Evolutionary conservation across 2,329 filamentous ascomycete genomes (phyloP).

Genomic region (Fusarium illudens): DNA sequence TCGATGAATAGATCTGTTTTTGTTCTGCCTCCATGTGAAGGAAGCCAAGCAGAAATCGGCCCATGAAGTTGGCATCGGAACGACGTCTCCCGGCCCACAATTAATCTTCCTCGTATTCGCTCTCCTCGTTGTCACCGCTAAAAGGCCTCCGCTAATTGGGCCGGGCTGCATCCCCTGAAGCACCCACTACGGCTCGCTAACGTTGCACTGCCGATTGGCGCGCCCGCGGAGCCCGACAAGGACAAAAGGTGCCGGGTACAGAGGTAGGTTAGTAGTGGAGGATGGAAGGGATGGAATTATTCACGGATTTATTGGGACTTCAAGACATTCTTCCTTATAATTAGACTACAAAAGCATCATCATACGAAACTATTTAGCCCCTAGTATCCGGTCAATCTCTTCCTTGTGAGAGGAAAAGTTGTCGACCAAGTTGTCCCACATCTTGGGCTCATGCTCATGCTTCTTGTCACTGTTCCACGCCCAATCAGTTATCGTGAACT

Average conservation of each 20-base stretch:
- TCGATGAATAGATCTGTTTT: not conserved
- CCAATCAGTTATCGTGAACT: conserved; percentile 38
- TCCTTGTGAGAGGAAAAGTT: conserved; percentile 36
- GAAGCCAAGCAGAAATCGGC: conserved; percentile 18
- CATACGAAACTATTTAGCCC: not conserved
- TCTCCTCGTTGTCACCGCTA: not conserved
- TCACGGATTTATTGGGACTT: not conserved
- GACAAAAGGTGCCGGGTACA: not conserved
- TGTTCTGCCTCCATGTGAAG: not conserved
- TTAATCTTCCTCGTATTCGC: not conserved
- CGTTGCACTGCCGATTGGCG: not conserved
- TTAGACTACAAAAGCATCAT: not conserved
- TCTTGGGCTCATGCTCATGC: conserved; percentile 40
- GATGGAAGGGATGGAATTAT: not conserved
- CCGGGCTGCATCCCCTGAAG: not conserved
- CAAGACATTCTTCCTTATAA: not conserved
- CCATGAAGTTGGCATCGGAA: conserved; percentile 33
- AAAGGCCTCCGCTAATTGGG: not conserved
- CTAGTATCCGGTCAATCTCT: conserved; percentile 31
- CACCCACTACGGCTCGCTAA: not conserved
- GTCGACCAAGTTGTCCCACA: conserved; percentile 39
- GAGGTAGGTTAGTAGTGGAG: not conserved
- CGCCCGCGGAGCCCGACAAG: no score
- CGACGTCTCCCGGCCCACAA: conserved; percentile 27
- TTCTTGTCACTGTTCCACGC: conserved; percentile 40